Evolutionary conservation across 225 moss, liverwort and hornwort species (phyloP), one percentile per base, ranked within the genome.

Genomic region (Lunularia cruciata): DNA sequence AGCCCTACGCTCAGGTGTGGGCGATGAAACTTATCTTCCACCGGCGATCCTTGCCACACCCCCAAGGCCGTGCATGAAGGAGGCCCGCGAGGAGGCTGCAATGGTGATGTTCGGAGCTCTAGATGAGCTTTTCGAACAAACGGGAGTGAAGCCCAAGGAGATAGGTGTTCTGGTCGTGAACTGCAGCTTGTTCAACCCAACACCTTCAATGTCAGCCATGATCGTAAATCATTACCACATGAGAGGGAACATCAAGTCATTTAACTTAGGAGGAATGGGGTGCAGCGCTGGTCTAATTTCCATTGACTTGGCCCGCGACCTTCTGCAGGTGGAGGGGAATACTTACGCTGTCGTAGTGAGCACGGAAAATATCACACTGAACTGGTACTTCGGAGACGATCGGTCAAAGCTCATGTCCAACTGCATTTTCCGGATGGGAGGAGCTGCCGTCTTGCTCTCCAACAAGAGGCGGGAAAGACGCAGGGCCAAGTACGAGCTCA

Each of bases 151-250:
- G 49, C 88, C 88, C 0, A 89, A 84, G 7, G 88, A 89, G 34
- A 75, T 89, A 30, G 84, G 80, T 3, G 47, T 89, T 43, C 62
- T 89, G 8, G 18, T 89, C 7, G 86, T 89, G 55, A 89, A 89
- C 66, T 89, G 84, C 73, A 84, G 84, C 31, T 57, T 89, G 34
- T 89, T 89, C 67, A 89, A 80, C 43, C 88, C 88, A 11, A 89
- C 88, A 3, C 88, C 88, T 0, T 89, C 88, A 0, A 71, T 89
- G 3, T 82, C 88, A 0, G 74, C 86, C 5, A 89, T 89, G 86
- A 83, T 89, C 43, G 76, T 89, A 32, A 89, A 89, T 71, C 86
- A 86, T 28, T 89, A 89, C 80, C 79, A 83, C 19, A 80, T 89
- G 86, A 72, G 88, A 6, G 79, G 86, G 13, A 89, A 84, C 76